Evolutionary conservation across 78 protist species (phyloP).

Genomic region (Anaeramoeba flamelloides): DNA sequence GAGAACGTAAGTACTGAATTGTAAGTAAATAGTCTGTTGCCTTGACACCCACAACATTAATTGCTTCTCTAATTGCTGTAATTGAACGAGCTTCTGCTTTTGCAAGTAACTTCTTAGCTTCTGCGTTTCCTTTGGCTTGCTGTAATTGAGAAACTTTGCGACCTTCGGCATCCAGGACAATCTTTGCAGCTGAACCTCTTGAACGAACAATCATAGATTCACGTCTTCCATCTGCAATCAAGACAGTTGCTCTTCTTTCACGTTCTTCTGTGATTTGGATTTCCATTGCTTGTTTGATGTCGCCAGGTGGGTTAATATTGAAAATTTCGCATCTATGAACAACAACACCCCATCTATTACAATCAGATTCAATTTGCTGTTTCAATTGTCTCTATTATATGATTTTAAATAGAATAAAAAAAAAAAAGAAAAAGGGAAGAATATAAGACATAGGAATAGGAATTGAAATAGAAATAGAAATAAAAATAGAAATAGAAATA

Average conservation of each 20-base stretch:
- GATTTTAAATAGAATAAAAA: too few species aligned
- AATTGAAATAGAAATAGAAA: too few species aligned
- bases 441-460: too few species aligned
- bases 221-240: constrained; percentile 8
- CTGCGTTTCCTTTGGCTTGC: constrained; percentile 5
- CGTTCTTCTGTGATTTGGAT: constrained; percentile 9
- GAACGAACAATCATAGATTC: constrained; percentile 2
- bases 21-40: constrained; percentile 9
- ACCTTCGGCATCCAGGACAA: constrained; percentile 8
- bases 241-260: constrained; percentile 6
- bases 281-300: constrained; percentile 9
- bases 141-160: not conserved
- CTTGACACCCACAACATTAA: not conserved
- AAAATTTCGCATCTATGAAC: too few species aligned
- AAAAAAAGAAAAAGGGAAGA: too few species aligned
- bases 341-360: too few species aligned
- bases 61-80: not conserved
- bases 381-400: too few species aligned
- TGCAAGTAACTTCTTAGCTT: constrained; percentile 2
- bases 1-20: constrained; percentile 7
- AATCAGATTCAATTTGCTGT: too few species aligned
- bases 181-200: not conserved
- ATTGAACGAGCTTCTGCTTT: not conserved
- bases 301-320: too few species aligned
- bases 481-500: too few species aligned